Conservation (phyloP, 139 green algal species). For the Tetraselmis striata region DNA sequence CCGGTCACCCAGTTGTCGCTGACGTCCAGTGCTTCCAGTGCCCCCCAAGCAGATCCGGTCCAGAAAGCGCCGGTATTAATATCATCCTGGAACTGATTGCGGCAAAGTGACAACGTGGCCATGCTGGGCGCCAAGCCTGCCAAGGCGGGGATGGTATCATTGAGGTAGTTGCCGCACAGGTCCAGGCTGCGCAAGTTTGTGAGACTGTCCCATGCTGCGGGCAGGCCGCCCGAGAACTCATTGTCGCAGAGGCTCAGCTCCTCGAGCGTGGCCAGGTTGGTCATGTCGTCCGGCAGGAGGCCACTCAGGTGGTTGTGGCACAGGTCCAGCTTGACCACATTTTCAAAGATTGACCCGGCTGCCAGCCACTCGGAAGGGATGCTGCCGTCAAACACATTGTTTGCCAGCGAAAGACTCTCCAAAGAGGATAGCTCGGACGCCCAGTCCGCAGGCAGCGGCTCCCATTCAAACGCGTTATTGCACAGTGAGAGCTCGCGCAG, state of each 20-base stretch:
- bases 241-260: neutral
- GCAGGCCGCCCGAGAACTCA: neutral
- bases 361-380: neutral
- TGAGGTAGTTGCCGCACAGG: neutral
- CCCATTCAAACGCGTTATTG: neutral
- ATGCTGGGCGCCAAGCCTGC: neutral
- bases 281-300: neutral
- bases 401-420: neutral
- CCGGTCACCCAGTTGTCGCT: neutral
- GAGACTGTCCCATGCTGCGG: neutral
- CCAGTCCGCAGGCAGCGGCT: neutral
- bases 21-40: neutral
- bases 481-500: neutral
- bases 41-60: neutral
- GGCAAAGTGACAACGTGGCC: neutral
- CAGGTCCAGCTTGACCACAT: neutral
- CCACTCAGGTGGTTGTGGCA: neutral
- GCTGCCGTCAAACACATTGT: neutral
- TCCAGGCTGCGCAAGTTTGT: neutral
- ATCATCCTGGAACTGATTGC: neutral
- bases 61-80: neutral
- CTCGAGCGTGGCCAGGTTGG: neutral
- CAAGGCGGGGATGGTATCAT: neutral
- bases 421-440: neutral
- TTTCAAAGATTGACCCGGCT: neutral